Conservation (phyloP, 345 rosid species). For the Gossypium rotundifolium region DNA sequence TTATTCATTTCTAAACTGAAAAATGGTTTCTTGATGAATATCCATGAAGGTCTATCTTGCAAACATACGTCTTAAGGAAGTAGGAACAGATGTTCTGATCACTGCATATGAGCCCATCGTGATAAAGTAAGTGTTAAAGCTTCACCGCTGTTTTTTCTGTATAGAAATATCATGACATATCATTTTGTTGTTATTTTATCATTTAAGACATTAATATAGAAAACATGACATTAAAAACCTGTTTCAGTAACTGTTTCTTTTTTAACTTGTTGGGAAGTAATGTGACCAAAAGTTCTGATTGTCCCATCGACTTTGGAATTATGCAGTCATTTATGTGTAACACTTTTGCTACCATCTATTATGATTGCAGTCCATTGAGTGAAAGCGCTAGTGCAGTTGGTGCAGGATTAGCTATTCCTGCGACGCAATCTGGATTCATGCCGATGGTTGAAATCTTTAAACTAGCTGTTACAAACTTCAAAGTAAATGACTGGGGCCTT, state of each 20-base stretch:
- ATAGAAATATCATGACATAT: background rate
- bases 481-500: conserved; percentile 70
- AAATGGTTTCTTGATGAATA: background rate
- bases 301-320: background rate
- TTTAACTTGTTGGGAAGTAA: background rate
- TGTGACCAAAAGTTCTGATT: background rate
- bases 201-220: background rate
- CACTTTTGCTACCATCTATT: background rate
- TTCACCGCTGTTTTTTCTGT: conserved; percentile 16
- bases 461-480: conserved; percentile 61
- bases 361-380: conserved; percentile 60
- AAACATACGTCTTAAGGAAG: conserved; percentile 70
- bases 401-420: conserved; percentile 62
- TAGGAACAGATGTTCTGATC: conserved; percentile 64
- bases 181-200: background rate
- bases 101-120: conserved; percentile 63
- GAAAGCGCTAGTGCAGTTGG: conserved; percentile 67
- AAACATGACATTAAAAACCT: background rate
- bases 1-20: conserved; percentile 9
- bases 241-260: background rate
- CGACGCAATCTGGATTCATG: conserved; percentile 47
- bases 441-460: conserved; percentile 65
- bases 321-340: background rate
- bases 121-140: conserved; percentile 48
- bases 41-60: conserved; percentile 67